These are phyloP conservation scores for Pseudocercospora fijiensis DNA, from an alignment of 2,329 filamentous ascomycete species.

Conservation along the genomic window DNA sequence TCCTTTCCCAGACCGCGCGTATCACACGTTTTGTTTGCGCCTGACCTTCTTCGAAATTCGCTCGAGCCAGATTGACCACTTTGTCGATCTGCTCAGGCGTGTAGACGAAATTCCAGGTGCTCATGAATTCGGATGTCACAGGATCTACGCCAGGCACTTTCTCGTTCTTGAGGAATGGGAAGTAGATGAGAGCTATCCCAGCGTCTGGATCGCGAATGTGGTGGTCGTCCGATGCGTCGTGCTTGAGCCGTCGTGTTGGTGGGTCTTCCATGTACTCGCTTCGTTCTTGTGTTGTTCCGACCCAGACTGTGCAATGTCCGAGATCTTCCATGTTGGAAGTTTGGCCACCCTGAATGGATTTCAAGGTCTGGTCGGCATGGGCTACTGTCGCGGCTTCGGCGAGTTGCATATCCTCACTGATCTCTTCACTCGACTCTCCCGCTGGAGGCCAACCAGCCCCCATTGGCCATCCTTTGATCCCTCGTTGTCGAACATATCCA, in stretches of 20 bases:
- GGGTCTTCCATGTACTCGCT: slow-evolving; percentile 32
- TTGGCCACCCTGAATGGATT: slow-evolving; percentile 23
- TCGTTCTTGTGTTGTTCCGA: slow-evolving; percentile 73
- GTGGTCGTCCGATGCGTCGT: slow-evolving; percentile 55
- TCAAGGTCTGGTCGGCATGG: slow-evolving; percentile 20
- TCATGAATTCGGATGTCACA: slow-evolving; percentile 77
- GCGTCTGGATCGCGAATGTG: slow-evolving; percentile 73
- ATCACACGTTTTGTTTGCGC: slow-evolving; percentile 77
- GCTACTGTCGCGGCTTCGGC: slow-evolving; percentile 45
- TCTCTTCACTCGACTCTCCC: slow-evolving; percentile 55
- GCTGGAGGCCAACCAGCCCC: slow-evolving; percentile 86
- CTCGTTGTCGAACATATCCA: slow-evolving; percentile 85
- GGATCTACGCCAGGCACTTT: slow-evolving; percentile 81
- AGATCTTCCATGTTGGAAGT: slow-evolving; percentile 52
- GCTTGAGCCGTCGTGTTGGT: slow-evolving; percentile 18
- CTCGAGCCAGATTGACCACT: slow-evolving; percentile 75
- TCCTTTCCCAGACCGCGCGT: slow-evolving; percentile 86
- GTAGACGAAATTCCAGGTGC: slow-evolving; percentile 98
- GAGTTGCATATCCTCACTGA: slow-evolving; percentile 62
- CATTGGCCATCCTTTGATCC: slow-evolving; percentile 90
- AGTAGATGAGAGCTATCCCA: slow-evolving; percentile 85
- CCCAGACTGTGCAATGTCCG: slow-evolving; percentile 92
- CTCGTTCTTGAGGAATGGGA: slow-evolving; percentile 82
- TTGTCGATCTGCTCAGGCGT: slow-evolving; percentile 84
- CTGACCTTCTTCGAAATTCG: slow-evolving; percentile 81